Evolutionary conservation across 2,329 filamentous ascomycete genomes (phyloP), one percentile per base, ranked within the genome.

Genomic region (Alternaria sp.): DNA sequence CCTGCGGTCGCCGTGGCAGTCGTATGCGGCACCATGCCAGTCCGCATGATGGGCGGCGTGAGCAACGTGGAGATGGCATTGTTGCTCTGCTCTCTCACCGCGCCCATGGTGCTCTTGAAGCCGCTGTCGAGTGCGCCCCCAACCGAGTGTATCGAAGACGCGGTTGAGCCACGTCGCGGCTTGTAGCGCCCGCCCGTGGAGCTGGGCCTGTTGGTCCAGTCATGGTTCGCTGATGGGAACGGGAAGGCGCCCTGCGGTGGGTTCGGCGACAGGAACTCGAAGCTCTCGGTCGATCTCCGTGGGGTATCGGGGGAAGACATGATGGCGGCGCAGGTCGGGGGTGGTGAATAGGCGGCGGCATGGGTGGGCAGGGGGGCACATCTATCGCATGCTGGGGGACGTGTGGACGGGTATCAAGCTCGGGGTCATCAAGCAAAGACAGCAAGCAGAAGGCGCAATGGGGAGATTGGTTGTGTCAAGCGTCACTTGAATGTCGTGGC

Each of bases 51-150:
- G 4, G 95, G 93, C 26, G 93, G 91, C 75, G 97, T 92, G 5
- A 98, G 87, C n/a, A 98, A 86, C 1, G 93, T 97, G 9, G 94
- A 97, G 72, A 98, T 98, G 65, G 96, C 94, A 87, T 97, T 97
- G 72, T 94, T 92, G 11, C 90, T 89, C n/a, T 89, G 88, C 80
- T 97, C 94, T 55, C 83, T 86, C 71, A 90, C 85, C 15, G 90
- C 86, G 64, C 86, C 81, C 63, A 84, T 82, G 83, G 87, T 81
- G 84, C 81, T 80, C 65, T 85, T 79, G 79, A 87, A 82, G n/a
- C 88, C 87, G 9, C 88, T 89, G 76, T 97, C 93, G 64, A 97
- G 83, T 37, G 88, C 87, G n/a, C 93, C 93, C 65, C 94, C 94
- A 77, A 97, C 89, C 30, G 94, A 97, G 76, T 90, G 89, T 71